A percentile compares a stretch with the other conserved stretches of the same genome.
phyloP scores from a whole-genome alignment of 768 basidiomycete species.

The Coprinopsis cinerea region DNA sequence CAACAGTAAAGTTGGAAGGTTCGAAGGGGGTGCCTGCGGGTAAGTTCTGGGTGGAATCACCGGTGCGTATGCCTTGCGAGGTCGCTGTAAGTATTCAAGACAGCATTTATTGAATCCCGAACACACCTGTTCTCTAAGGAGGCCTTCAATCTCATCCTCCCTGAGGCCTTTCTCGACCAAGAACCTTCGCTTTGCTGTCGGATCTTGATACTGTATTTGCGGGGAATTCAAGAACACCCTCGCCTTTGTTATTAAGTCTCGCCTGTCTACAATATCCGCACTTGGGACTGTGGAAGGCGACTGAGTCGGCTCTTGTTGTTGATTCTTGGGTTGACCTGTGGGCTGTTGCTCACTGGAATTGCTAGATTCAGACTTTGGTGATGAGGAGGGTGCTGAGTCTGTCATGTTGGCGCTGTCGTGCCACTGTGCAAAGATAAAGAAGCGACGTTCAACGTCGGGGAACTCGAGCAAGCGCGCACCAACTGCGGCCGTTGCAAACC shows the following conservation, averaged over 20 bases:
- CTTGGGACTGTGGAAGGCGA: not conserved
- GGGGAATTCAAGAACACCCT: constrained; percentile 62
- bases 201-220: constrained; percentile 55
- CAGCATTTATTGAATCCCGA: not conserved
- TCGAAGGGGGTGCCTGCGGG: constrained; percentile 63
- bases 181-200: constrained; percentile 52
- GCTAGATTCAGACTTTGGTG: no score
- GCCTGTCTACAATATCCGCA: constrained; percentile 20
- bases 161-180: constrained; percentile 65
- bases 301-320: not conserved
- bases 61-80: constrained; percentile 23
- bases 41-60: constrained; percentile 67
- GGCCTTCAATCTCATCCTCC: constrained; percentile 50
- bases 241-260: constrained; percentile 48
- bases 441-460: no score
- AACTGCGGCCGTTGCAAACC: no score
- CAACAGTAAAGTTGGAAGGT: constrained; percentile 59
- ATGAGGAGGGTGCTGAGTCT: no score
- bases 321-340: not conserved
- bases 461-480: no score
- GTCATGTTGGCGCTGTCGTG: no score
- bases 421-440: no score
- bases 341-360: no score
- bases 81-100: not conserved
- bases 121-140: constrained; percentile 54